phyloP scores from a whole-genome alignment of 257 asterid species.

The Fraxinus pennsylvanica region DNA sequence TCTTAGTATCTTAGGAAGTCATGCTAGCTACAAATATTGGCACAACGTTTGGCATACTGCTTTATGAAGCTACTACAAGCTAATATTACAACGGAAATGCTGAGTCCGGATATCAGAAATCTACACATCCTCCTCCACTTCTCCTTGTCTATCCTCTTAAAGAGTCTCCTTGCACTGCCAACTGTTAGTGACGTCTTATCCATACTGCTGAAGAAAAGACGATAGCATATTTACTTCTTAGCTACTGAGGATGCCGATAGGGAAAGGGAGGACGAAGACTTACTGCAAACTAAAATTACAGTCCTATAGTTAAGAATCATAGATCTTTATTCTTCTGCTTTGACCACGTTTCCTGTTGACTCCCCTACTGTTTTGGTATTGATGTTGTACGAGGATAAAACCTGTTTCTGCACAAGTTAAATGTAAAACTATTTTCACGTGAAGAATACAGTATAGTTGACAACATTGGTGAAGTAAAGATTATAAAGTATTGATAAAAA shows the following conservation, averaged over 20 bases:
- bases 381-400: conserved; percentile 39
- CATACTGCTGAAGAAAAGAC: background rate
- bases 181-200: background rate
- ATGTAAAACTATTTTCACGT: background rate
- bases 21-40: background rate
- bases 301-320: conserved; percentile 28
- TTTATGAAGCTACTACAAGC: background rate
- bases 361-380: conserved; percentile 28
- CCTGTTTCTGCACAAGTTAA: conserved; percentile 37
- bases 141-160: background rate
- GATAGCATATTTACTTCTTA: background rate
- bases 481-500: background rate
- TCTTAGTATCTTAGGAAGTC: background rate
- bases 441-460: background rate
- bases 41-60: background rate
- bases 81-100: too few relatives aligned
- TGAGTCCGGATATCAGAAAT: background rate
- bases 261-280: background rate
- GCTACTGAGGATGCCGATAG: background rate
- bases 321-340: conserved; percentile 25
- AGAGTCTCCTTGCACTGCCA: background rate
- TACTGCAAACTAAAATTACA: conserved; percentile 12
- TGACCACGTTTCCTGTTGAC: conserved; percentile 25
- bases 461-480: background rate
- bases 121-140: background rate